A percentile compares a stretch with the other conserved stretches of the same genome.
phyloP scores from a whole-genome alignment of 768 basidiomycete genomes.

The Amanita phalloides region DNA sequence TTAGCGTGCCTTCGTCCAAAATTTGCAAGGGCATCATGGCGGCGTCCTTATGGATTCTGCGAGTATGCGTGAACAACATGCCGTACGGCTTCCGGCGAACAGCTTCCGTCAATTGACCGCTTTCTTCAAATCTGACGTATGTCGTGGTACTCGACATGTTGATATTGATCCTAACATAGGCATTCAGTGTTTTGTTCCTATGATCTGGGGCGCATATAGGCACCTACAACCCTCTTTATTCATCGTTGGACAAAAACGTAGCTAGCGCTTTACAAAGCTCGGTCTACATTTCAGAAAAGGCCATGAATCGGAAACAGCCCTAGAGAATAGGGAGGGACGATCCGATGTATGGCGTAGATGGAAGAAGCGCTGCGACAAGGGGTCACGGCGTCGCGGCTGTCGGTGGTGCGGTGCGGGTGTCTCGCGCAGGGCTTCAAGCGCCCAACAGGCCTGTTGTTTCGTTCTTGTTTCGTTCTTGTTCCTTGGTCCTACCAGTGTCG shows the following conservation, averaged over 20 bases:
- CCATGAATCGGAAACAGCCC: not conserved
- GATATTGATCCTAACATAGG: constrained; percentile 67
- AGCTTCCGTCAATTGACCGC: constrained; percentile 85
- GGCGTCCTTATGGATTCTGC: constrained; percentile 59
- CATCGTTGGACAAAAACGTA: constrained; percentile 82
- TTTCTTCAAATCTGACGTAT: constrained; percentile 87
- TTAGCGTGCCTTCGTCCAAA: constrained; percentile 81
- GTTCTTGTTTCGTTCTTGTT: too few relatives aligned
- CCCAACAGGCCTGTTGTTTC: too few relatives aligned
- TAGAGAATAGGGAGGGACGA: not conserved
- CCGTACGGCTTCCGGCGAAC: constrained; percentile 87
- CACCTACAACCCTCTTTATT: constrained; percentile 71
- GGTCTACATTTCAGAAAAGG: constrained; percentile 37
- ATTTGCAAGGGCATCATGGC: constrained; percentile 87
- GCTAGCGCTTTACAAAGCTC: constrained; percentile 86
- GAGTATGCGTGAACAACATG: constrained; percentile 14
- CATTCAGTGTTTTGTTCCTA: not conserved
- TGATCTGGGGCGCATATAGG: not conserved
- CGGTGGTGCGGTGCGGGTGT: too few relatives aligned
- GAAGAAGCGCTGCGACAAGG: too few relatives aligned
- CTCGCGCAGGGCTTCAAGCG: too few relatives aligned
- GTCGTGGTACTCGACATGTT: constrained; percentile 60
- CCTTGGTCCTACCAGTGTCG: too few relatives aligned
- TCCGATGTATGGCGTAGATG: too few relatives aligned
- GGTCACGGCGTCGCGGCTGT: too few relatives aligned